phyloP scores from a whole-genome alignment of 1,139 yeast species.

The Pichia sp. region DNA sequence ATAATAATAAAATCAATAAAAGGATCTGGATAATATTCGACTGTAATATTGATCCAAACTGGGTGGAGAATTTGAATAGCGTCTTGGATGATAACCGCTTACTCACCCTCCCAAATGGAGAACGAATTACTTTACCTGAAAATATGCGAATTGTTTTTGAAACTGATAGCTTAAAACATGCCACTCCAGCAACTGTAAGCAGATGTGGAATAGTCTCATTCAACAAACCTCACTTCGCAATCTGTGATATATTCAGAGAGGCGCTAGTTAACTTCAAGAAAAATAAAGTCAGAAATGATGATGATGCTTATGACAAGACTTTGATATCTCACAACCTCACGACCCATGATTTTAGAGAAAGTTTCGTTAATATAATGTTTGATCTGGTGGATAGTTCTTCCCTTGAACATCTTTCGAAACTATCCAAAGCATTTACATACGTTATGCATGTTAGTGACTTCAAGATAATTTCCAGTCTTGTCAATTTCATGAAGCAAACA shows the following conservation, averaged over 20 bases:
- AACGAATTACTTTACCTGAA: conserved; percentile 62
- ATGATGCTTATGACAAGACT: conserved; percentile 23
- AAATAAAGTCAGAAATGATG: conserved; percentile 23
- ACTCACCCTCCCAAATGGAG: conserved; percentile 86
- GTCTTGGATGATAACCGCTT: conserved; percentile 84
- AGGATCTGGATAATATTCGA: conserved; percentile 81
- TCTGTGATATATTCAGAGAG: conserved; percentile 28
- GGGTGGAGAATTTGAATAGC: conserved; percentile 91
- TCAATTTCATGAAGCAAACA: conserved; percentile 32
- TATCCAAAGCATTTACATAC: conserved; percentile 18
- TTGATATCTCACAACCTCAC: conserved; percentile 9
- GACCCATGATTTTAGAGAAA: conserved; percentile 13
- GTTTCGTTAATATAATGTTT: neutral
- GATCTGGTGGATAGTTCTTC: conserved; percentile 11
- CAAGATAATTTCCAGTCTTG: conserved; percentile 4
- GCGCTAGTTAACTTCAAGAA: conserved; percentile 13
- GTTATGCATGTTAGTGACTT: neutral
- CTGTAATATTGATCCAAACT: conserved; percentile 90
- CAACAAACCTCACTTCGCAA: conserved; percentile 37
- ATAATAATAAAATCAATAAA: conserved; percentile 52
- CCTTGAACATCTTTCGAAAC: conserved; percentile 21
- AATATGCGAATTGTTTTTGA: conserved; percentile 73
- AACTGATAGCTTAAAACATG: conserved; percentile 57
- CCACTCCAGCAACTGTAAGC: conserved; percentile 90
- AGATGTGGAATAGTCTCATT: conserved; percentile 91